Evolutionary conservation across 139 green algal genomes (phyloP).

Genomic region (Penium margaritaceum): DNA sequence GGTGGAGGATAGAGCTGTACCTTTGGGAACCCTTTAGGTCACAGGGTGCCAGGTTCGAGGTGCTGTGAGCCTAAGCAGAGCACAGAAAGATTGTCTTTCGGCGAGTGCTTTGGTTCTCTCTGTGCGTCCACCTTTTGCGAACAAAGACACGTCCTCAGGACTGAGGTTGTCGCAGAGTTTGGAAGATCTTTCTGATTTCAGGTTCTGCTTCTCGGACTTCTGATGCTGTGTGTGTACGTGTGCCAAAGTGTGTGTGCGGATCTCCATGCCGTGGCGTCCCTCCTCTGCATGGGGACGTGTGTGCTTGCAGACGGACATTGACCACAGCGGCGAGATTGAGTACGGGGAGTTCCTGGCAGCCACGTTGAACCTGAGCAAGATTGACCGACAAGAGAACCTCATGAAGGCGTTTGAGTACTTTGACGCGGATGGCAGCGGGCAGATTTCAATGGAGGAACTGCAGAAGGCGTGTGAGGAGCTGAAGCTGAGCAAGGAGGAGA

Average conservation of each 20-base stretch:
- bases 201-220: background rate
- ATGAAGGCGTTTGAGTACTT: constrained; percentile 46
- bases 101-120: too few species aligned
- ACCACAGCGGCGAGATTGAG: constrained; percentile 66
- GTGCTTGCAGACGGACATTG: constrained; percentile 45
- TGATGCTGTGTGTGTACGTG: background rate
- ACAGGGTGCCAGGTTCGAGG: too few species aligned
- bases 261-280: background rate
- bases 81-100: too few species aligned
- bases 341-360: constrained; percentile 76
- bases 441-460: constrained; percentile 45
- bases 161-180: too few species aligned
- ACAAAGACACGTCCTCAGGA: background rate
- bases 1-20: background rate
- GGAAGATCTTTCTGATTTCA: background rate
- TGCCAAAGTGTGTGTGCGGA: too few species aligned
- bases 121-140: background rate
- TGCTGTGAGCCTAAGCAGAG: too few species aligned
- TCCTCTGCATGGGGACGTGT: too few species aligned
- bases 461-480: constrained; percentile 20
- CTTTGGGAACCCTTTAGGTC: too few species aligned
- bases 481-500: background rate
- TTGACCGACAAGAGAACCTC: constrained; percentile 48
- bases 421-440: constrained; percentile 38
- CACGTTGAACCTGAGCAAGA: constrained; percentile 51